Percentiles rank a stretch among this genome's conserved stretches.
phyloP scores from a whole-genome alignment of 352 stramenopile genomes.

The Phytophthora uliginosa region DNA sequence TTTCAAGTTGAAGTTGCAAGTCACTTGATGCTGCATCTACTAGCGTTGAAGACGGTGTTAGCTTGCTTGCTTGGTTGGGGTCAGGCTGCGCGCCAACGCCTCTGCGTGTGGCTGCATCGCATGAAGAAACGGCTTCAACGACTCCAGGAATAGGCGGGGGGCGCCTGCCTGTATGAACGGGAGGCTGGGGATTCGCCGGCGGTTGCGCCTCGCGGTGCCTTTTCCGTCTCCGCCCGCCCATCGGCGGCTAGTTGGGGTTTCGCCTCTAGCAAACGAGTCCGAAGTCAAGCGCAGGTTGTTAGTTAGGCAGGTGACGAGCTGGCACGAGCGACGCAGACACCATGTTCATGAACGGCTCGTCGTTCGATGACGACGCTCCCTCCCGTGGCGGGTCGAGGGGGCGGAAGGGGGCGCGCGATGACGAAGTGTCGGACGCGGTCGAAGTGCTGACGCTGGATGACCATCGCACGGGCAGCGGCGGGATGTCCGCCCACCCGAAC shows the following conservation, averaged over 20 bases:
- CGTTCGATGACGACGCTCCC: conserved; percentile 74
- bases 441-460: conserved; percentile 74
- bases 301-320: neutral
- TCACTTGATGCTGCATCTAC: neutral
- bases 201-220: conserved; percentile 18
- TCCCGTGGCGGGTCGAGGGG: conserved; percentile 21
- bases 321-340: conserved; percentile 12
- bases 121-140: conserved; percentile 5
- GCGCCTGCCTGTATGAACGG: neutral
- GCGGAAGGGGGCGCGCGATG: conserved; percentile 42
- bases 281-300: neutral
- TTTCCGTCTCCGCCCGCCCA: conserved; percentile 7
- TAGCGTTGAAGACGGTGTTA: too few relatives aligned
- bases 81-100: neutral
- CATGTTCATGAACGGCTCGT: conserved; percentile 90
- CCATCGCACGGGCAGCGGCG: conserved; percentile 37
- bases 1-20: neutral
- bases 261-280: conserved; percentile 23
- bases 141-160: conserved; percentile 2
- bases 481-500: conserved; percentile 69
- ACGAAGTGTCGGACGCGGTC: conserved; percentile 64
- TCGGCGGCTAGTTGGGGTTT: conserved; percentile 35
- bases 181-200: neutral
- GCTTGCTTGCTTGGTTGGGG: neutral
- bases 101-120: neutral